These are phyloP conservation scores for Aspergillus transmontanensis DNA, from an alignment of 2,329 filamentous ascomycete genomes.

Conservation along the genomic window DNA sequence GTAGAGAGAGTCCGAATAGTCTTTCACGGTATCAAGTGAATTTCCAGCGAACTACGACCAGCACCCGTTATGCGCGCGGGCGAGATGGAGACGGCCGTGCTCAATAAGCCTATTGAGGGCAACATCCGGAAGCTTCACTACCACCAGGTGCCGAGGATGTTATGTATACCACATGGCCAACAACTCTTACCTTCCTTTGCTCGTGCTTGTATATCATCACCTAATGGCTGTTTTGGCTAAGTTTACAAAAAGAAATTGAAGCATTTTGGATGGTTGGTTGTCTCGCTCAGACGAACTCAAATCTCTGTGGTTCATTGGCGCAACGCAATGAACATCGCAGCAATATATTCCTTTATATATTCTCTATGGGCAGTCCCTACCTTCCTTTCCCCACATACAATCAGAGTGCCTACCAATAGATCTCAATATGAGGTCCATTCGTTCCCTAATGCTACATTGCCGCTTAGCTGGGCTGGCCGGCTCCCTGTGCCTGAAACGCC, in stretches of 20 bases:
- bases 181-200: neutral
- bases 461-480: conserved; percentile 39
- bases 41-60: neutral
- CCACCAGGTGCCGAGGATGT: neutral
- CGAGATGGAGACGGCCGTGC: neutral
- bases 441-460: conserved; percentile 32
- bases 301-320: neutral
- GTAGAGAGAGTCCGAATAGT: neutral
- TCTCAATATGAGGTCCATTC: conserved; percentile 32
- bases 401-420: conserved; percentile 7
- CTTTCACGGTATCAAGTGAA: neutral
- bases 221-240: neutral
- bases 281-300: neutral
- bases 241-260: neutral
- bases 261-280: neutral
- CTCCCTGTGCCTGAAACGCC: conserved; percentile 31
- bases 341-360: conserved; percentile 25
- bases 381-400: conserved; percentile 10
- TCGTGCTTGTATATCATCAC: neutral
- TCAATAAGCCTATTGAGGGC: conserved; percentile 22
- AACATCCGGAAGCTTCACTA: conserved; percentile 9
- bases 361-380: conserved; percentile 20
- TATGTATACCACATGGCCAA: conserved; percentile 4
- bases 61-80: neutral
- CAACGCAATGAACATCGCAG: conserved; percentile 24